Conservation (phyloP, 495 filamentous ascomycete genomes). For the Penicillium macrosclerotiorum region DNA sequence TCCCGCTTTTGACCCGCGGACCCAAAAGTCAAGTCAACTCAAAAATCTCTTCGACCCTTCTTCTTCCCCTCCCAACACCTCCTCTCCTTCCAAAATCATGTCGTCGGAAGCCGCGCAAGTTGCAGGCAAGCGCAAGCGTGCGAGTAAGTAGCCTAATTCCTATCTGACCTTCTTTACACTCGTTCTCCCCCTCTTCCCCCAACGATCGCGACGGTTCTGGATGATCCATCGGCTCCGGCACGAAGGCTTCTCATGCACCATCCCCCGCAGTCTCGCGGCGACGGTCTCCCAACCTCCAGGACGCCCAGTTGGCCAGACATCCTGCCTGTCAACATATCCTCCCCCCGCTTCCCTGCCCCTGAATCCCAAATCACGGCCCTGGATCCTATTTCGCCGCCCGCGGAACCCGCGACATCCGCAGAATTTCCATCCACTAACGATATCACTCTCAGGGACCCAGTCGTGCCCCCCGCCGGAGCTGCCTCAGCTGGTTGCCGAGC, state of each 20-base stretch:
- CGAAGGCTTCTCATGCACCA: too few species aligned
- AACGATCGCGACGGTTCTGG: conserved; percentile 1
- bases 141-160: conserved; percentile 34
- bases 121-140: conserved; percentile 51
- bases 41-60: conserved; percentile 25
- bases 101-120: conserved; percentile 42
- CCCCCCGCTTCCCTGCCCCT: too few species aligned
- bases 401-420: conserved; percentile 2
- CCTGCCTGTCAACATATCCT: neutral
- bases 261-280: too few species aligned
- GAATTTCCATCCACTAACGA: conserved; percentile 21
- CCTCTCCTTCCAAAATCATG: conserved; percentile 7
- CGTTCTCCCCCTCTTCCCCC: neutral
- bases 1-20: conserved; percentile 24
- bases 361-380: too few species aligned
- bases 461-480: conserved; percentile 89
- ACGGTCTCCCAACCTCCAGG: too few species aligned
- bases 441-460: conserved; percentile 65
- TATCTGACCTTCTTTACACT: neutral
- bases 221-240: too few species aligned
- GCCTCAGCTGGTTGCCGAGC: conserved; percentile 88
- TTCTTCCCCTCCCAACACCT: conserved; percentile 1
- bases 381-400: too few species aligned
- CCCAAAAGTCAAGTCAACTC: too few species aligned
- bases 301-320: too few species aligned